phyloP scores from a whole-genome alignment of 257 asterid species.

The Echites panduratus region DNA sequence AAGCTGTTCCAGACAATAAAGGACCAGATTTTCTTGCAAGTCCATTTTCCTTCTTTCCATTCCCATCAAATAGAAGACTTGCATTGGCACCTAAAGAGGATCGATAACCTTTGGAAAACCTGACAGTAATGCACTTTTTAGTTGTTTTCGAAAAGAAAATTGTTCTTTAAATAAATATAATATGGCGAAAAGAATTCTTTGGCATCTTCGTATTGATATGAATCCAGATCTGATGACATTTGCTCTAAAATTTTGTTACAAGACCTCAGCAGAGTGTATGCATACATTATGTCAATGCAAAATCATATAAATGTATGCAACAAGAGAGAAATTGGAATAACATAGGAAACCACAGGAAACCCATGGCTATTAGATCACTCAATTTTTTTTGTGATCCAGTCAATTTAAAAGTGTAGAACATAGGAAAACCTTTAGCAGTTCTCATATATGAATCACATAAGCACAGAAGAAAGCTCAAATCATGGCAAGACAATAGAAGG shows the following conservation, averaged over 20 bases:
- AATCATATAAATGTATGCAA: background rate
- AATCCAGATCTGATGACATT: background rate
- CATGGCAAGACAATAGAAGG: background rate
- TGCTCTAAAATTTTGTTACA: background rate
- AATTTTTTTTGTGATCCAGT: background rate
- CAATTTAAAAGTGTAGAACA: too few relatives aligned
- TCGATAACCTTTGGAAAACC: conserved; percentile 24
- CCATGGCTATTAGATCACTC: too few relatives aligned
- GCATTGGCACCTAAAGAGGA: conserved; percentile 9
- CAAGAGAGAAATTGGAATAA: background rate
- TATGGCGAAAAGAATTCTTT: background rate
- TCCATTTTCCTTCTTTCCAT: conserved; percentile 27
- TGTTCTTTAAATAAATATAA: background rate
- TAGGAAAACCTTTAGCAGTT: conserved; percentile 1
- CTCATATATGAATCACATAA: background rate
- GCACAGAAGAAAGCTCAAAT: background rate
- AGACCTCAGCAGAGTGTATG: background rate
- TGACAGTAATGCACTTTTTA: background rate
- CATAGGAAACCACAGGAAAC: background rate
- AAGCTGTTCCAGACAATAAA: conserved; percentile 39
- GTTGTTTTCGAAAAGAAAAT: background rate
- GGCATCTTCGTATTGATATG: background rate
- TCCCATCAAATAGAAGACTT: conserved; percentile 6
- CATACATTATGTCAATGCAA: background rate
- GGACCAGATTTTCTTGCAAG: conserved; percentile 33